These are phyloP conservation scores for Capsicum chinense DNA, from an alignment of 257 asterid genomes.

Conservation along the genomic window DNA sequence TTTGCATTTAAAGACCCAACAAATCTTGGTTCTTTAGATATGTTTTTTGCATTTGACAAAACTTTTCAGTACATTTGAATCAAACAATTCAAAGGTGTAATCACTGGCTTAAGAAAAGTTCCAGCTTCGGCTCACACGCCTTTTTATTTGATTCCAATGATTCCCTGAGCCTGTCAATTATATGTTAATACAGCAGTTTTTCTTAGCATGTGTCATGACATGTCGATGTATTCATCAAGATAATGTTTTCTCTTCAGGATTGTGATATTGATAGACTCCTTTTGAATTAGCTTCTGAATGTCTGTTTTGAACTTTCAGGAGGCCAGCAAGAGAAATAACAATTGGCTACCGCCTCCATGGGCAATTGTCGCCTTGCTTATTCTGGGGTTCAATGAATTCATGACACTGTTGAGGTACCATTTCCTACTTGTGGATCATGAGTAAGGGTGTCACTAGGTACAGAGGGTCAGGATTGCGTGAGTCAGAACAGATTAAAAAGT, in stretches of 20 bases:
- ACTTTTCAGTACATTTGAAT: conserved; percentile 4
- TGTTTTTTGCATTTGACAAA: background rate
- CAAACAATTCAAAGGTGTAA: background rate
- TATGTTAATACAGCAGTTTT: background rate
- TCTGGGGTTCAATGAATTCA: conserved; percentile 97
- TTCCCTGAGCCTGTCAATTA: background rate
- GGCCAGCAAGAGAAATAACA: conserved; percentile 87
- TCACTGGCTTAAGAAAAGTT: background rate
- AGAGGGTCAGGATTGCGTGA: background rate
- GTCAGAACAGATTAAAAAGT: background rate
- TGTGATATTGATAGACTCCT: conserved; percentile 21
- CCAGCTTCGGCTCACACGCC: background rate
- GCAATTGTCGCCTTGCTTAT: conserved; percentile 78
- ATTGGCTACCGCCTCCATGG: conserved; percentile 99
- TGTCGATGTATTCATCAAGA: background rate
- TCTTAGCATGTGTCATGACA: background rate
- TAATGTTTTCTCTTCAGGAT: background rate
- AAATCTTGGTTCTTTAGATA: background rate
- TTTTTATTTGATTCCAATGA: background rate
- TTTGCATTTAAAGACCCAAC: background rate
- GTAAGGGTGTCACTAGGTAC: background rate
- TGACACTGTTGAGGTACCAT: conserved; percentile 90
- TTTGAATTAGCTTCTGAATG: conserved; percentile 14
- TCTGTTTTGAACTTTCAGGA: conserved; percentile 59
- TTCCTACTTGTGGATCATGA: conserved; percentile 23